These are phyloP conservation scores for Sungouiozyma intestinalis DNA, from an alignment of 805 yeast genomes.

Conservation along the genomic window DNA sequence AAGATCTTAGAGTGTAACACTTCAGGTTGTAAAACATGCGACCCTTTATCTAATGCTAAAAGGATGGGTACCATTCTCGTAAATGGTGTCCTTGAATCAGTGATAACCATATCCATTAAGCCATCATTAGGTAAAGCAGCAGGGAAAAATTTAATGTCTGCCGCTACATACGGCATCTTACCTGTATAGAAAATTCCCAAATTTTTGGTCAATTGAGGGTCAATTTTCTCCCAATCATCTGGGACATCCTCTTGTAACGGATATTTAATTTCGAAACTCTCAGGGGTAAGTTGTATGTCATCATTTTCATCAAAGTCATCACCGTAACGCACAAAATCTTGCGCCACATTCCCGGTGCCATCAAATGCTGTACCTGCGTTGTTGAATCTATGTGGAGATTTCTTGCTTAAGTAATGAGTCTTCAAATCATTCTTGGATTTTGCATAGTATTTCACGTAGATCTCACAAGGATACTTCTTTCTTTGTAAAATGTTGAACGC, in stretches of 20 bases:
- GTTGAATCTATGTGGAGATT: constrained; percentile 5
- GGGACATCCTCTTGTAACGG: constrained; percentile 40
- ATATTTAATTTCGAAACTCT: constrained; percentile 36
- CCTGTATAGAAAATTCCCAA: constrained; percentile 78
- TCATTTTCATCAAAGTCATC: constrained; percentile 4
- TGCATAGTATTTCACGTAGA: constrained; percentile 60
- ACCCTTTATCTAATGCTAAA: constrained; percentile 57
- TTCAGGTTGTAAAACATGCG: constrained; percentile 58
- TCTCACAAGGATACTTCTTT: constrained; percentile 70
- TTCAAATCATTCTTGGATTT: constrained; percentile 42
- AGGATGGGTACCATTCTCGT: constrained; percentile 48
- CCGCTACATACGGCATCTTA: constrained; percentile 82
- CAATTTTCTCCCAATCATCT: constrained; percentile 55
- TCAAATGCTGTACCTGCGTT: too few species aligned
- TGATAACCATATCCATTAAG: constrained; percentile 66
- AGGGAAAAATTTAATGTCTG: constrained; percentile 81
- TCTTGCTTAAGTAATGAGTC: constrained; percentile 34
- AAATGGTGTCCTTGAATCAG: constrained; percentile 55
- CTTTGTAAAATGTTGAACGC: constrained; percentile 44
- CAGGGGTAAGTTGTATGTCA: constrained; percentile 27
- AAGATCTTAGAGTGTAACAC: constrained; percentile 66
- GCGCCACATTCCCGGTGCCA: not conserved
- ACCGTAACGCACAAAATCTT: constrained; percentile 4
- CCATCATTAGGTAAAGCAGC: constrained; percentile 89
- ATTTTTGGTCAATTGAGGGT: constrained; percentile 37